Base-by-base conservation (phyloP, 1,284 basidiomycete species). In the Ganoderma lingzhi region DNA sequence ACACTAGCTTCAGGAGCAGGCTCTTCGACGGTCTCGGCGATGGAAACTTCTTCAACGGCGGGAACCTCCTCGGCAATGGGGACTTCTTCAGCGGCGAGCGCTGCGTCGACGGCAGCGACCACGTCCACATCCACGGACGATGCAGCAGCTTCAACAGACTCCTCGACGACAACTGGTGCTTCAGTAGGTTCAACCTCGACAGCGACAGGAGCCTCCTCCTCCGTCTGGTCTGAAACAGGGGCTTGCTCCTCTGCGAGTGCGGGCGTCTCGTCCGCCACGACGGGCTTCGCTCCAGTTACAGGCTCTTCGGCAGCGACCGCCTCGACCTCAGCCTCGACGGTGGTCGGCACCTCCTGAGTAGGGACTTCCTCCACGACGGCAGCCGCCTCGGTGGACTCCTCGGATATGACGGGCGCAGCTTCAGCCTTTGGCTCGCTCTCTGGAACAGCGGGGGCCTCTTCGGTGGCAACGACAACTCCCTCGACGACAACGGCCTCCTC, bases 191-290 rank as follows among this genome's bases (percentile, higher is more conserved):
- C 42, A 19, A 19, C 23, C 23, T 28, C 39, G 35, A 37, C 65
- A 19, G 62, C 51, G 48, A 64, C 23, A 42, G 59, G 56, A n/a
- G 59, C 65, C 37, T 63, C 63, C 37, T 63, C 63, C 35, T 75
- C 73, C 51, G 53, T 65, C 28, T 66, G 35, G 17, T 73, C 71
- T 6, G 41, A 32, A 55, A 37, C 32, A 44, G 41, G 39, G 10
- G 19, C 17, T 28, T 37, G 56, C 28, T 55, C 64, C 41, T 30
- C 42, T 17, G 41, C 55, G 19, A 45, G 68, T 3, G 15, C 63
- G 39, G 62, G 19, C 23, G 62, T 63, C 42, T 64, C 70, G 60
- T 68, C 68, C 30, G 41, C 67, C 5, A 62, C 62, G 14, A 68
- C 5, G 14, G 32, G 9, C 15, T 59, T 32, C 17, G 6, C 30